Evolutionary conservation across 2,329 filamentous ascomycete species (phyloP).

Genomic region (Paramyrothecium sp.): DNA sequence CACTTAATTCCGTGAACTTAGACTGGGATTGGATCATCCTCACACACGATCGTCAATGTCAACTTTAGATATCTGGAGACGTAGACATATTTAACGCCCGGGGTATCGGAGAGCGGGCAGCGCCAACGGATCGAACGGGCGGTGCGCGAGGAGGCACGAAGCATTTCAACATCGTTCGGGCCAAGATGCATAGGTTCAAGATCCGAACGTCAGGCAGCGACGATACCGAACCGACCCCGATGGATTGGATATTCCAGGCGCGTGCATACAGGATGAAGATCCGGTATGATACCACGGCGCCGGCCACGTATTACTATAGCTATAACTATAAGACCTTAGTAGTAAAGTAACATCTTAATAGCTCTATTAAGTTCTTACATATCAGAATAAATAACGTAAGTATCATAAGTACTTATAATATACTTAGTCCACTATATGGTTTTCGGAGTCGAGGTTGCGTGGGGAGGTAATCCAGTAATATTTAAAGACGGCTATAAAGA

Average conservation of each 20-base stretch:
- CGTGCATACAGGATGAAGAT: constrained; percentile 9
- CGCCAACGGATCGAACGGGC: constrained; percentile 2
- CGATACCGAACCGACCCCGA: constrained; percentile 5
- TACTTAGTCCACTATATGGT: no score
- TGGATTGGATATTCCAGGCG: constrained; percentile 13
- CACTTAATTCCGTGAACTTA: background rate
- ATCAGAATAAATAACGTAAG: no score
- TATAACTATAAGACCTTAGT: no score
- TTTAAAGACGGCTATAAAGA: no score
- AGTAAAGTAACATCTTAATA: no score
- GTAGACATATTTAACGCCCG: background rate
- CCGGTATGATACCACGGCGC: constrained; percentile 6
- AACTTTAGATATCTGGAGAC: background rate
- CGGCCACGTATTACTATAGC: no score
- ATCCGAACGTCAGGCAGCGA: constrained; percentile 1
- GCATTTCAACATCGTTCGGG: constrained; percentile 4
- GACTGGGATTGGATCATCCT: constrained; percentile 1
- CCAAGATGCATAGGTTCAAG: constrained; percentile 11
- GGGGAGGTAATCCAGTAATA: no score
- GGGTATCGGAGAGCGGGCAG: constrained; percentile 2
- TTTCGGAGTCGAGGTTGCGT: constrained; percentile 8
- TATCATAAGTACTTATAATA: no score
- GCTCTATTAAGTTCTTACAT: no score
- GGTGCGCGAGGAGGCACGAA: background rate
- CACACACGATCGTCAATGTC: background rate